These are phyloP conservation scores for Pichia californica DNA, from an alignment of 805 yeast genomes.

Conservation along the genomic window DNA sequence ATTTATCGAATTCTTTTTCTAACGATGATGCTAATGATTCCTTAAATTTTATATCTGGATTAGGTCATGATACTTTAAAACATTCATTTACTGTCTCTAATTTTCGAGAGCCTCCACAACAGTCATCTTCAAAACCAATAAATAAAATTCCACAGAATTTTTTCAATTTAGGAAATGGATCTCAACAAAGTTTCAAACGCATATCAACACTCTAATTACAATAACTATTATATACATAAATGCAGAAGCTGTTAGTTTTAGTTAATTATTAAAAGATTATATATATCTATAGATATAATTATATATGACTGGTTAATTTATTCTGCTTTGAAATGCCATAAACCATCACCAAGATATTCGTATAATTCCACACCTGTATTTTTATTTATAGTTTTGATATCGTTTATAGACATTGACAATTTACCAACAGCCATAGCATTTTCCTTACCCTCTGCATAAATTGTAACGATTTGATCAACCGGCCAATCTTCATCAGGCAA, in stretches of 20 bases:
- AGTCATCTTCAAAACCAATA: not conserved
- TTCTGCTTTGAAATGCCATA: slow-evolving; percentile 53
- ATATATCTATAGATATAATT: not conserved
- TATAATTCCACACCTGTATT: slow-evolving; percentile 84
- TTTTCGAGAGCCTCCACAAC: slow-evolving; percentile 5
- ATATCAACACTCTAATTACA: not conserved
- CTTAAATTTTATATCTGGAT: not conserved
- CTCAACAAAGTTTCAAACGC: slow-evolving; percentile 7
- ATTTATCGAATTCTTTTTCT: slow-evolving; percentile 1
- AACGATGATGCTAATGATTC: not conserved
- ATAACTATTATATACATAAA: too few relatives aligned
- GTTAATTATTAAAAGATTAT: not conserved
- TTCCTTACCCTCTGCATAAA: slow-evolving; percentile 91
- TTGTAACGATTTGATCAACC: slow-evolving; percentile 65
- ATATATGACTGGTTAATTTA: not conserved
- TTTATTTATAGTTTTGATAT: slow-evolving; percentile 73
- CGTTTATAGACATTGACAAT: slow-evolving; percentile 81
- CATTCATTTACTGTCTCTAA: slow-evolving; percentile 11
- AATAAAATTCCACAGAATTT: not conserved
- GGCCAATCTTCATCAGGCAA: slow-evolving; percentile 69
- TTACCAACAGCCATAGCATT: slow-evolving; percentile 88
- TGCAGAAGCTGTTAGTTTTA: too few relatives aligned
- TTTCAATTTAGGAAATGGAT: slow-evolving; percentile 7
- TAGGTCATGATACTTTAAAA: slow-evolving; percentile 4
- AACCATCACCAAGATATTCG: slow-evolving; percentile 84